phyloP scores from a whole-genome alignment of 768 basidiomycete genomes.

The Pleurotus cornucopiae region DNA sequence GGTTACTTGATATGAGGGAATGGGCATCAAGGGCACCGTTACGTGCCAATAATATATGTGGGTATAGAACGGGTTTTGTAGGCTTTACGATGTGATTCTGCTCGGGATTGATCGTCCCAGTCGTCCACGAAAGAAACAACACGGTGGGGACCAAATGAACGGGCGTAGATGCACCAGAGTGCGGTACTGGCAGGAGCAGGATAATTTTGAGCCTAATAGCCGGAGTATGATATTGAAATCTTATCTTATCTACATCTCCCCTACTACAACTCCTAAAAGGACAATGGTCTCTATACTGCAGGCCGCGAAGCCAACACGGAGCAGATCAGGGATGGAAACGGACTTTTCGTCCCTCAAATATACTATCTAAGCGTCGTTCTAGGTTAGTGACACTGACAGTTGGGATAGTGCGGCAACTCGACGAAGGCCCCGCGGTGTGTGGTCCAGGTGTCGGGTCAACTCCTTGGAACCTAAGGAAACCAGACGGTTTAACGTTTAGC shows the following conservation, averaged over 20 bases:
- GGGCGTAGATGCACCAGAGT: too few species aligned
- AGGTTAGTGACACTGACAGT: slow-evolving; percentile 2
- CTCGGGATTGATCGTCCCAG: not conserved
- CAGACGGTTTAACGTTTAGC: not conserved
- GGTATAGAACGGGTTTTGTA: slow-evolving; percentile 15
- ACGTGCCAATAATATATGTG: not conserved
- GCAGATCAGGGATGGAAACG: not conserved
- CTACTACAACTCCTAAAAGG: too few species aligned
- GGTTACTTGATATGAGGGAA: slow-evolving; percentile 6
- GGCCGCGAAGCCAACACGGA: not conserved
- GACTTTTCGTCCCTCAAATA: not conserved
- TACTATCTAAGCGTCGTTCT: not conserved
- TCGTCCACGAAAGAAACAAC: too few species aligned
- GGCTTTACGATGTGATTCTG: not conserved
- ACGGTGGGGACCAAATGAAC: too few species aligned
- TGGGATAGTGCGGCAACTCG: slow-evolving; percentile 9
- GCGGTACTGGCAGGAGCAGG: too few species aligned
- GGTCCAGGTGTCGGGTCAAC: slow-evolving; percentile 4
- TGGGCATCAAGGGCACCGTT: slow-evolving; percentile 8
- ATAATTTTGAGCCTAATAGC: too few species aligned
- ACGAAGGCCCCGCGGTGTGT: slow-evolving; percentile 3
- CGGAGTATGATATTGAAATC: too few species aligned
- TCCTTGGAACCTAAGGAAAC: slow-evolving; percentile 3
- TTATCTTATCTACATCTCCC: too few species aligned
- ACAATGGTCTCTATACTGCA: too few species aligned